A percentile compares a stretch with the other conserved stretches of the same genome.
Conservation (phyloP, 2,329 filamentous ascomycete species). For the Emmonsia crescens region DNA sequence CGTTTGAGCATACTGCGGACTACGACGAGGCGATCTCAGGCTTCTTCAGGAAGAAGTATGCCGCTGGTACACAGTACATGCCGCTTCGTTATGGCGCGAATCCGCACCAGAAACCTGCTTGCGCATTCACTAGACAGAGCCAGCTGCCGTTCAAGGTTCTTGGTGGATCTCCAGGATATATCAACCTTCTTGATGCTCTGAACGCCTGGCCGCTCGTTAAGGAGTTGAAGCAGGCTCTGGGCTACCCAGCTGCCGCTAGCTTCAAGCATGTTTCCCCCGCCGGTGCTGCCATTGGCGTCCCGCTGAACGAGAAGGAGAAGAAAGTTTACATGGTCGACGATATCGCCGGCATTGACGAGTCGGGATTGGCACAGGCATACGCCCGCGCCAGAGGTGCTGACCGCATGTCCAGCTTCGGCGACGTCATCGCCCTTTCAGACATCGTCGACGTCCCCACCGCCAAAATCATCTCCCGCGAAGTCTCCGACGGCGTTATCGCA, state of each 20-base stretch:
- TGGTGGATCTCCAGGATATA: constrained; percentile 81
- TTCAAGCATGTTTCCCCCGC: constrained; percentile 99
- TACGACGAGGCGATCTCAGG: constrained; percentile 91
- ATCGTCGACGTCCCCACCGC: constrained; percentile 85
- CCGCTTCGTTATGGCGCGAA: constrained; percentile 91
- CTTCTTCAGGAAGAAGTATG: constrained; percentile 97
- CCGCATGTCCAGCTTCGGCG: constrained; percentile 97
- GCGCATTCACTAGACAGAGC: constrained; percentile 63
- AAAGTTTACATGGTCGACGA: constrained; percentile 99
- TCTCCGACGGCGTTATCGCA: constrained; percentile 93
- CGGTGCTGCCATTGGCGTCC: constrained; percentile 85
- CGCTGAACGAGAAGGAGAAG: constrained; percentile 74
- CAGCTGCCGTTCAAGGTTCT: constrained; percentile 91
- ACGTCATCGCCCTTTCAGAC: constrained; percentile 87
- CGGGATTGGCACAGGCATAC: constrained; percentile 83
- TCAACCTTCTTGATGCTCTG: constrained; percentile 91
- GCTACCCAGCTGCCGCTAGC: constrained; percentile 81
- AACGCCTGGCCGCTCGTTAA: constrained; percentile 97
- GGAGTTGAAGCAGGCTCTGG: constrained; percentile 82
- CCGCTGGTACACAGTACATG: constrained; percentile 74
- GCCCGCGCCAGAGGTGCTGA: constrained; percentile 91
- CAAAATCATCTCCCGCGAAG: constrained; percentile 95
- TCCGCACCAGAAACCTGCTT: constrained; percentile 94
- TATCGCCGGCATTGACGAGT: constrained; percentile 77
- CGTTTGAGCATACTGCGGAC: constrained; percentile 95